phyloP scores from a whole-genome alignment of 495 filamentous ascomycete species.

The Cercophora samala region DNA sequence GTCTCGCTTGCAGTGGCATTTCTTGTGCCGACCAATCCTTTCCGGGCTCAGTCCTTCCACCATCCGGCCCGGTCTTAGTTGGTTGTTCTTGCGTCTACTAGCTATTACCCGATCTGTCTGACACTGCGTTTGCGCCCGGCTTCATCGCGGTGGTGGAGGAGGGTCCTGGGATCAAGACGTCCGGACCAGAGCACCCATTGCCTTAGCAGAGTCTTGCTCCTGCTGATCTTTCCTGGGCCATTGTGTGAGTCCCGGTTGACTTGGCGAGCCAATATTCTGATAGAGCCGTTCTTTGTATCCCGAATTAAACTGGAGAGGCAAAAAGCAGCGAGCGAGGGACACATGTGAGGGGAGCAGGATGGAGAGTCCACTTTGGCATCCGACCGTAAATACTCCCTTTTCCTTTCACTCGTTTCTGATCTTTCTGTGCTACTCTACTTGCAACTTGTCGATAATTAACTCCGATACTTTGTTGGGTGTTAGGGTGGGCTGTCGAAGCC shows the following conservation, averaged over 20 bases:
- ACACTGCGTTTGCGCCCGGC: neutral
- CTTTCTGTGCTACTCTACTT: neutral
- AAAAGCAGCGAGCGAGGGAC: neutral
- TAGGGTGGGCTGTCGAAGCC: neutral
- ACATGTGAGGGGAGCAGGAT: neutral
- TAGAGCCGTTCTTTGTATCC: neutral
- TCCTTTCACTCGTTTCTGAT: neutral
- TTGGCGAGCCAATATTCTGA: neutral
- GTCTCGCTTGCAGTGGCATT: neutral
- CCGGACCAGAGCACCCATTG: neutral
- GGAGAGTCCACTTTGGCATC: neutral
- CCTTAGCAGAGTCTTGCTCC: neutral
- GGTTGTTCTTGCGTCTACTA: neutral
- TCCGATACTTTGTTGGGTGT: neutral
- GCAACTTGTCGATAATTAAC: neutral
- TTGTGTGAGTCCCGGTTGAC: neutral
- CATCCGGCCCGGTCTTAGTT: neutral
- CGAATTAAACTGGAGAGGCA: neutral
- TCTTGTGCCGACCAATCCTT: neutral
- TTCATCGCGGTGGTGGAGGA: neutral
- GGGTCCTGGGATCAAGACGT: neutral
- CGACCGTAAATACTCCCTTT: slow-evolving; percentile 1
- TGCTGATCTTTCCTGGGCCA: neutral
- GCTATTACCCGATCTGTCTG: neutral
- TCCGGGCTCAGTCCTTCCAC: neutral